Conservation (phyloP, 768 basidiomycete species). For the Russula sp. region DNA sequence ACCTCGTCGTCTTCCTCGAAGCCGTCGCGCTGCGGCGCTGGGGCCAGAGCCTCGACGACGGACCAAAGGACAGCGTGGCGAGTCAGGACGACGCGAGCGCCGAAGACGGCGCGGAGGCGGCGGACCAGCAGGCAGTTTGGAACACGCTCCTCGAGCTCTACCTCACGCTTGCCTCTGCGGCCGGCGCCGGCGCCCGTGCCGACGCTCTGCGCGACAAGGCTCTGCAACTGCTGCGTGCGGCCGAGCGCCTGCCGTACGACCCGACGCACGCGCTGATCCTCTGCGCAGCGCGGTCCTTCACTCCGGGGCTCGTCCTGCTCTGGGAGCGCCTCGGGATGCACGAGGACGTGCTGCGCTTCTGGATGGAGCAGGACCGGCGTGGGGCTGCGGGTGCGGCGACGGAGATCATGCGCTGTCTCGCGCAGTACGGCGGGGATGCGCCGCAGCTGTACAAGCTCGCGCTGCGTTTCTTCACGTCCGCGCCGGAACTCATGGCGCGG, state of each 20-base stretch:
- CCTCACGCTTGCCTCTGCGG: constrained; percentile 48
- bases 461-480: constrained; percentile 82
- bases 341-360: constrained; percentile 89
- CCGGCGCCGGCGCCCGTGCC: constrained; percentile 20
- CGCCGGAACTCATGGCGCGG: constrained; percentile 59
- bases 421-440: constrained; percentile 62
- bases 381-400: constrained; percentile 36
- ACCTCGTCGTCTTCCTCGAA: constrained; percentile 86
- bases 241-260: constrained; percentile 62
- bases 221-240: constrained; percentile 57
- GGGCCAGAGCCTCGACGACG: constrained; percentile 64
- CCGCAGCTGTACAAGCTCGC: constrained; percentile 83
- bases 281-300: constrained; percentile 80
- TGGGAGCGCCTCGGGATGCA: constrained; percentile 97
- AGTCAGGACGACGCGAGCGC: constrained; percentile 19
- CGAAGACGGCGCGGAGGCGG: constrained; percentile 35
- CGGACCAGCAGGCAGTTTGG: constrained; percentile 84
- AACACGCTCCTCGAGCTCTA: constrained; percentile 95
- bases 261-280: constrained; percentile 90
- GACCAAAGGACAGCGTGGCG: constrained; percentile 21
- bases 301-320: constrained; percentile 76
- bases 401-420: constrained; percentile 63
- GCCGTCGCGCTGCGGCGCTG: constrained; percentile 74
- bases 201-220: constrained; percentile 55
- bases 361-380: constrained; percentile 66